Percentiles rank a stretch among this genome's conserved stretches.
These are phyloP conservation scores for Lachnellula suecica DNA, from an alignment of 2,329 filamentous ascomycete genomes.

Conservation along the genomic window DNA sequence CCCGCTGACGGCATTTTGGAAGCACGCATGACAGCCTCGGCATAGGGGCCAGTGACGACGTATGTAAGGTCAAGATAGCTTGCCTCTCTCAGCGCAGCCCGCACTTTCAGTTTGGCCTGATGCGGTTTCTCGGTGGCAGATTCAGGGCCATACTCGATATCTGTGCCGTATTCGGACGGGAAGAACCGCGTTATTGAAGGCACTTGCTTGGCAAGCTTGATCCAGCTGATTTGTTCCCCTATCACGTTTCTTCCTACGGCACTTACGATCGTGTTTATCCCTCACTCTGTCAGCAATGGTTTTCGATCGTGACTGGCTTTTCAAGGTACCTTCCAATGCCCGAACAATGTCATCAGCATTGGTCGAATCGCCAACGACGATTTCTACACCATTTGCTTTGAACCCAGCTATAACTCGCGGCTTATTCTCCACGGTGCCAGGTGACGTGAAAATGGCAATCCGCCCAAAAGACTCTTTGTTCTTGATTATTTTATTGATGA, in stretches of 20 bases:
- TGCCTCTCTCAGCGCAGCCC: slow-evolving; percentile 55
- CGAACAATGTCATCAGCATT: slow-evolving; percentile 50
- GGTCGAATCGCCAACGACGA: slow-evolving; percentile 55
- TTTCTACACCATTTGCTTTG: slow-evolving; percentile 47
- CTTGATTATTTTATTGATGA: slow-evolving; percentile 47
- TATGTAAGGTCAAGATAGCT: slow-evolving; percentile 58
- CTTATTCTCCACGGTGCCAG: slow-evolving; percentile 50
- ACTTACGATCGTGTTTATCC: slow-evolving; percentile 64
- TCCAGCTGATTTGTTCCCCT: slow-evolving; percentile 58
- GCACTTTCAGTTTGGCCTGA: slow-evolving; percentile 68
- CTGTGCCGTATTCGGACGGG: slow-evolving; percentile 53
- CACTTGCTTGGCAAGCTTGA: slow-evolving; percentile 58
- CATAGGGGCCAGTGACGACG: slow-evolving; percentile 34
- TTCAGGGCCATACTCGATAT: slow-evolving; percentile 54
- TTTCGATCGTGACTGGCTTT: not conserved
- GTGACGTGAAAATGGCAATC: slow-evolving; percentile 58
- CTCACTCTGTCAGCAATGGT: slow-evolving; percentile 20
- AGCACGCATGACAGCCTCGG: not conserved
- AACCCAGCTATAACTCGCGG: slow-evolving; percentile 42
- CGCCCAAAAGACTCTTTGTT: slow-evolving; percentile 43
- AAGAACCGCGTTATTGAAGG: slow-evolving; percentile 62
- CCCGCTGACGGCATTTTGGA: slow-evolving; percentile 38
- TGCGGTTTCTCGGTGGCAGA: slow-evolving; percentile 65
- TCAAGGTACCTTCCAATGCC: slow-evolving; percentile 46
- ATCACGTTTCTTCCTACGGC: slow-evolving; percentile 65